Percentiles rank a stretch among this genome's conserved stretches.
These are phyloP conservation scores for Euphorbia schlechtendalii DNA, from an alignment of 441 rosid species.

Conservation along the genomic window DNA sequence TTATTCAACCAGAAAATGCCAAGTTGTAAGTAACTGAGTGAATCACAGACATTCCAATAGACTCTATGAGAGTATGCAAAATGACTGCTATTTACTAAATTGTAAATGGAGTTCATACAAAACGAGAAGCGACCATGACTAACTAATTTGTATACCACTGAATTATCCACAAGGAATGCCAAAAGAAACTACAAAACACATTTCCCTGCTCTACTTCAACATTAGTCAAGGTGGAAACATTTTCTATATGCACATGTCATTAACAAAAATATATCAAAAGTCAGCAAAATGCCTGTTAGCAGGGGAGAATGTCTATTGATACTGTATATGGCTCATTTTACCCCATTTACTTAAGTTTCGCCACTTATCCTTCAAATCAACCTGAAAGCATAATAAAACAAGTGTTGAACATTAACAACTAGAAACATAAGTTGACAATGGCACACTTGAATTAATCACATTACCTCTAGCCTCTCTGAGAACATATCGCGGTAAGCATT, in stretches of 20 bases:
- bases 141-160: neutral
- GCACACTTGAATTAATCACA: neutral
- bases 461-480: conserved; percentile 33
- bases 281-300: neutral
- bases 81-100: neutral
- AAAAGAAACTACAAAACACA: neutral
- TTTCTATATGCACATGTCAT: neutral
- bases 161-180: neutral
- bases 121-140: neutral
- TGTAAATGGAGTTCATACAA: neutral
- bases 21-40: too few species aligned
- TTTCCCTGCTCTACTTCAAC: neutral
- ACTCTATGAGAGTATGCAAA: too few species aligned
- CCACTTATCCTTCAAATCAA: conserved; percentile 43
- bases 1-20: too few species aligned
- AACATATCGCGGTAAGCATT: conserved; percentile 22
- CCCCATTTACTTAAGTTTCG: conserved; percentile 26
- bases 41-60: too few species aligned
- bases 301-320: neutral
- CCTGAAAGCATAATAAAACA: conserved; percentile 16
- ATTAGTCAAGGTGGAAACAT: neutral
- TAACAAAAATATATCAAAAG: neutral
- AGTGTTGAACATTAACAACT: neutral
- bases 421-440: neutral
- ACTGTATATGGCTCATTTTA: conserved; percentile 14